A percentile compares a stretch with the other conserved stretches of the same genome.
These are phyloP conservation scores for Lachnellula arida DNA, from an alignment of 2,329 filamentous ascomycete species.

Conservation along the genomic window DNA sequence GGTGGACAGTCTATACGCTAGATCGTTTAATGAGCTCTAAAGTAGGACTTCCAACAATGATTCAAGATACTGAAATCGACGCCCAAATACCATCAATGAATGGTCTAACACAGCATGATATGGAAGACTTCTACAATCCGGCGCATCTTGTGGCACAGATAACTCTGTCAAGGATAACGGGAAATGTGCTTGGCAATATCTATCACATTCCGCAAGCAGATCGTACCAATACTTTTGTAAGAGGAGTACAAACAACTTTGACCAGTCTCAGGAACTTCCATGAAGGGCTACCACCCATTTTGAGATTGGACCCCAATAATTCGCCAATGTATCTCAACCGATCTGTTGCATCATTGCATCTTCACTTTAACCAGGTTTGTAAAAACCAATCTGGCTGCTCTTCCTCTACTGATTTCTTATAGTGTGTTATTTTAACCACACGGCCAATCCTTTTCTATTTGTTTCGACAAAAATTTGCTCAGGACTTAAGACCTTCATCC, in stretches of 20 bases:
- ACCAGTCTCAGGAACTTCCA: constrained; percentile 37
- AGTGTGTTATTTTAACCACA: constrained; percentile 37
- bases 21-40: constrained; percentile 46
- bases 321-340: constrained; percentile 19
- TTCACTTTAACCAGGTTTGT: constrained; percentile 34
- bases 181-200: constrained; percentile 24
- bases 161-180: constrained; percentile 34
- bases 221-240: constrained; percentile 29
- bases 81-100: constrained; percentile 35
- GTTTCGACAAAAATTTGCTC: constrained; percentile 27
- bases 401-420: not conserved
- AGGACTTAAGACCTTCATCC: constrained; percentile 20
- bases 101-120: constrained; percentile 29
- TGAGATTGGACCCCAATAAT: constrained; percentile 32
- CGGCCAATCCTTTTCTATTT: constrained; percentile 37
- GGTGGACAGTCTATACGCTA: constrained; percentile 42
- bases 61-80: constrained; percentile 44
- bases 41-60: constrained; percentile 43
- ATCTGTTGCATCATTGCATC: constrained; percentile 29
- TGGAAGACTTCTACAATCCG: constrained; percentile 35
- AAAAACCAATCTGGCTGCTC: not conserved
- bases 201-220: constrained; percentile 9
- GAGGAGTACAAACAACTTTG: constrained; percentile 37
- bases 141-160: constrained; percentile 36
- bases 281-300: constrained; percentile 33